These are phyloP conservation scores for Cryptococcus sp. DNA, from an alignment of 1,284 basidiomycete genomes.

Conservation along the genomic window DNA sequence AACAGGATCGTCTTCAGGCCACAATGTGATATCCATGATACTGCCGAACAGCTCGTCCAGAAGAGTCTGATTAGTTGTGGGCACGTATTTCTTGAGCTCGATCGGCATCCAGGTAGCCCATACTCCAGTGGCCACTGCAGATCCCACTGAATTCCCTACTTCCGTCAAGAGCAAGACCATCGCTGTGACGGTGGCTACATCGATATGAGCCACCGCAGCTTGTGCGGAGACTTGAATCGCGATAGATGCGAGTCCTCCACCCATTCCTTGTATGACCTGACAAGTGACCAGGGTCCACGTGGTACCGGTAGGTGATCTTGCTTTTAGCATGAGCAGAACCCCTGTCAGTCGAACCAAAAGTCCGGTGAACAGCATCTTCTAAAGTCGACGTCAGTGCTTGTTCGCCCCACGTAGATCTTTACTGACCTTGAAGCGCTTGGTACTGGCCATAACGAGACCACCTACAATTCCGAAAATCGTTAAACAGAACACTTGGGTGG, in stretches of 20 bases:
- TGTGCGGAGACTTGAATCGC: slow-evolving; percentile 71
- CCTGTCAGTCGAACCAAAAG: slow-evolving; percentile 65
- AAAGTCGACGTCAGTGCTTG: not conserved
- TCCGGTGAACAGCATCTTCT: slow-evolving; percentile 62
- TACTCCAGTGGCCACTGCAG: slow-evolving; percentile 46
- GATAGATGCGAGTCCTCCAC: slow-evolving; percentile 63
- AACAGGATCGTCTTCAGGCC: slow-evolving; percentile 54
- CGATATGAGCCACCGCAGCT: slow-evolving; percentile 66
- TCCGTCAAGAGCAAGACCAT: slow-evolving; percentile 64
- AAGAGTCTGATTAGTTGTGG: slow-evolving; percentile 41
- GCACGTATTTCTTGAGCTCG: slow-evolving; percentile 56
- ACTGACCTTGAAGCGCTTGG: slow-evolving; percentile 49
- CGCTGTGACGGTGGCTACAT: slow-evolving; percentile 77
- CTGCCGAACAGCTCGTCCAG: slow-evolving; percentile 53
- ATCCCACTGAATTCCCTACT: slow-evolving; percentile 54
- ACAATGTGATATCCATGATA: slow-evolving; percentile 52
- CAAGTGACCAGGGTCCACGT: slow-evolving; percentile 53
- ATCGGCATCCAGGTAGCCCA: slow-evolving; percentile 50
- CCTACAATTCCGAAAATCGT: slow-evolving; percentile 50
- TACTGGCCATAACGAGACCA: slow-evolving; percentile 47
- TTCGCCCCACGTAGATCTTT: not conserved
- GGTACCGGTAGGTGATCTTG: slow-evolving; percentile 59
- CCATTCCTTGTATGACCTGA: slow-evolving; percentile 48
- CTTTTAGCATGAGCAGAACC: slow-evolving; percentile 67
- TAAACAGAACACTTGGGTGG: slow-evolving; percentile 41